Percentiles rank a stretch among this genome's conserved stretches.
phyloP scores from a whole-genome alignment of 2,329 filamentous ascomycete genomes.

The Byssothecium circinans region DNA sequence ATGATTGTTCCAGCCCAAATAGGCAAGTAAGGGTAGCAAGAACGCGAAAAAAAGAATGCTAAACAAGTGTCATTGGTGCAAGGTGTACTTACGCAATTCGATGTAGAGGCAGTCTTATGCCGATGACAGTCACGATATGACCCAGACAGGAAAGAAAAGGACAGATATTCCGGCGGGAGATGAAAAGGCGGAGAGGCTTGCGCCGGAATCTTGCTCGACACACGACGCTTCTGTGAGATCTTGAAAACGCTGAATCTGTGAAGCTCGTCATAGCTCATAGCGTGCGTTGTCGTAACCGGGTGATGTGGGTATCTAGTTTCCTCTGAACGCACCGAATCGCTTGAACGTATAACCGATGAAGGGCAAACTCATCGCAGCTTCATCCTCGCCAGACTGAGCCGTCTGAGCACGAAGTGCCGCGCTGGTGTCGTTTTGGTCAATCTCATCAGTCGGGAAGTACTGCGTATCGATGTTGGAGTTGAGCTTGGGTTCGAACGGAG shows the following conservation, averaged over 20 bases:
- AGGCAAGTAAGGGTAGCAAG: not conserved
- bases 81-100: conserved; percentile 10
- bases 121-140: conserved; percentile 3
- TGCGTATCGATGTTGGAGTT: conserved; percentile 93
- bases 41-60: not conserved
- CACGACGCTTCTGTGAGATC: not conserved
- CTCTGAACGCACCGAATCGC: conserved; percentile 74
- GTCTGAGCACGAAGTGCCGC: conserved; percentile 84
- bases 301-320: conserved; percentile 31
- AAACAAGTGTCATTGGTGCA: conserved; percentile 2
- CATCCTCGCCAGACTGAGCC: conserved; percentile 68
- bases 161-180: not conserved
- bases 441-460: conserved; percentile 98
- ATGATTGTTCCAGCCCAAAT: not conserved
- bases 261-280: conserved; percentile 12
- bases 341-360: conserved; percentile 99
- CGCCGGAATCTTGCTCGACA: not conserved
- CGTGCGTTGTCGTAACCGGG: conserved; percentile 8
- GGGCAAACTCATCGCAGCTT: conserved; percentile 89
- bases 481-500: conserved; percentile 92
- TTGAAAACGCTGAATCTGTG: not conserved
- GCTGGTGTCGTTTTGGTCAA: conserved; percentile 92
- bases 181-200: not conserved
- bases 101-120: not conserved
- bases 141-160: not conserved